These are phyloP conservation scores for Cladophialophora chaetospira DNA, from an alignment of 2,329 filamentous ascomycete genomes.

Conservation along the genomic window DNA sequence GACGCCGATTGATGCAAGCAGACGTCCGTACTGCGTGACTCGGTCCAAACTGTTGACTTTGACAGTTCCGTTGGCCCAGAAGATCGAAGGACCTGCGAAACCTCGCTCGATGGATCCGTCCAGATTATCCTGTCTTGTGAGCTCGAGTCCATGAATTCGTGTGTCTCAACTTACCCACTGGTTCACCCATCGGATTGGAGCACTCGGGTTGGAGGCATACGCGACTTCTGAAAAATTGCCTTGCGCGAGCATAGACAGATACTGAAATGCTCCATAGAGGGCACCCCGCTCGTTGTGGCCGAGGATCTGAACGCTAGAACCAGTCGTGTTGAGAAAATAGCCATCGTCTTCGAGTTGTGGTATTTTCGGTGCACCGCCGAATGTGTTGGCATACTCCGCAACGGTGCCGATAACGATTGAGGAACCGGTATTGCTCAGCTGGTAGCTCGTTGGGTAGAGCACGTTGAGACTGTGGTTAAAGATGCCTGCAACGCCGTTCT, in stretches of 20 bases:
- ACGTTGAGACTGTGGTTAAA: conserved; percentile 53
- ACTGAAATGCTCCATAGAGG: conserved; percentile 70
- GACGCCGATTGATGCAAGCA: conserved; percentile 66
- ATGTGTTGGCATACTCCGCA: conserved; percentile 35
- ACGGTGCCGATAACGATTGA: conserved; percentile 40
- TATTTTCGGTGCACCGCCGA: conserved; percentile 26
- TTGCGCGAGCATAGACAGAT: conserved; percentile 65
- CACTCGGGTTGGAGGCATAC: conserved; percentile 58
- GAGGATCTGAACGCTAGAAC: conserved; percentile 51
- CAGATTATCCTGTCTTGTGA: conserved; percentile 58
- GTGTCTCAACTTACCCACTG: conserved; percentile 54
- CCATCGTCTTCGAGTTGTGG: conserved; percentile 47
- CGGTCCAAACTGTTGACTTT: conserved; percentile 60
- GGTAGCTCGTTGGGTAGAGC: conserved; percentile 37
- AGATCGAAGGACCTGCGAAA: conserved; percentile 68
- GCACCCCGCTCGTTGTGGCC: conserved; percentile 68
- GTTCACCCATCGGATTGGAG: conserved; percentile 69
- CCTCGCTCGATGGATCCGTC: conserved; percentile 65
- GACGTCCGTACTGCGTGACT: conserved; percentile 63
- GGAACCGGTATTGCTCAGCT: conserved; percentile 29
- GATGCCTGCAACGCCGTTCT: conserved; percentile 60
- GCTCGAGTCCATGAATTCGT: neutral
- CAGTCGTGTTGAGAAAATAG: conserved; percentile 59
- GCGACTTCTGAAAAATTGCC: conserved; percentile 54
- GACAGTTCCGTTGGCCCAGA: conserved; percentile 62